Percentiles rank a stretch among this genome's conserved stretches.
Evolutionary conservation across 2,329 filamentous ascomycete species (phyloP).

Genomic region (Achaetomium macrosporum): DNA sequence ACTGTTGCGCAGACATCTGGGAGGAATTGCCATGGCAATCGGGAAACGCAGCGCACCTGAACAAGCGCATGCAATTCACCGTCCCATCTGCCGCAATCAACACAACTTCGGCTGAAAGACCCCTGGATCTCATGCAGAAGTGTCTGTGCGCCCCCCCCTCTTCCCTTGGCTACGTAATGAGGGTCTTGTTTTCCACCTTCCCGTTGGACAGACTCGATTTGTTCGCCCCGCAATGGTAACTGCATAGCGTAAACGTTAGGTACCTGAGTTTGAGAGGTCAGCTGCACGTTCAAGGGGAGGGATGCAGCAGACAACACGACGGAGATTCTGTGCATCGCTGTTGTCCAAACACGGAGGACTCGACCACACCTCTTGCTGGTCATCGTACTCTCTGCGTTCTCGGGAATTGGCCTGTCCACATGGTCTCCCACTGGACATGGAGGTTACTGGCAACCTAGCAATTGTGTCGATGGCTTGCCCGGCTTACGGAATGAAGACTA

Average conservation of each 20-base stretch:
- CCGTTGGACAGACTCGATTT: constrained; percentile 17
- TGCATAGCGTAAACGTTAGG: constrained; percentile 5
- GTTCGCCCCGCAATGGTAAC: constrained; percentile 11
- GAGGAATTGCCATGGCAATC: constrained; percentile 12
- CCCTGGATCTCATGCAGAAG: too few relatives aligned
- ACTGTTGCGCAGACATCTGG: not conserved
- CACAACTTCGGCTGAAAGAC: constrained; percentile 24
- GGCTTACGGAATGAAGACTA: too few relatives aligned
- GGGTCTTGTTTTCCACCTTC: constrained; percentile 16
- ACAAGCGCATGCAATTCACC: not conserved
- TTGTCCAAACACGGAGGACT: too few relatives aligned
- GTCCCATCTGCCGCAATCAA: not conserved
- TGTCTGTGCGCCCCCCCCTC: constrained; percentile 23
- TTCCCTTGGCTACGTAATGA: too few relatives aligned
- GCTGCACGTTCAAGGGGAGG: constrained; percentile 17
- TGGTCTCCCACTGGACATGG: too few relatives aligned
- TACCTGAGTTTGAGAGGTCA: not conserved
- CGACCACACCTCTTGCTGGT: too few relatives aligned
- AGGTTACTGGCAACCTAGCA: too few relatives aligned
- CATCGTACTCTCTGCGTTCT: too few relatives aligned
- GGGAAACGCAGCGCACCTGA: not conserved
- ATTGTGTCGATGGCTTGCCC: too few relatives aligned
- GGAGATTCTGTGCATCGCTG: too few relatives aligned
- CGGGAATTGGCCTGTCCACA: too few relatives aligned
- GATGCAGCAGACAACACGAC: too few relatives aligned